Conservation (phyloP, 768 basidiomycete species). For the Scleroderma bovista region DNA sequence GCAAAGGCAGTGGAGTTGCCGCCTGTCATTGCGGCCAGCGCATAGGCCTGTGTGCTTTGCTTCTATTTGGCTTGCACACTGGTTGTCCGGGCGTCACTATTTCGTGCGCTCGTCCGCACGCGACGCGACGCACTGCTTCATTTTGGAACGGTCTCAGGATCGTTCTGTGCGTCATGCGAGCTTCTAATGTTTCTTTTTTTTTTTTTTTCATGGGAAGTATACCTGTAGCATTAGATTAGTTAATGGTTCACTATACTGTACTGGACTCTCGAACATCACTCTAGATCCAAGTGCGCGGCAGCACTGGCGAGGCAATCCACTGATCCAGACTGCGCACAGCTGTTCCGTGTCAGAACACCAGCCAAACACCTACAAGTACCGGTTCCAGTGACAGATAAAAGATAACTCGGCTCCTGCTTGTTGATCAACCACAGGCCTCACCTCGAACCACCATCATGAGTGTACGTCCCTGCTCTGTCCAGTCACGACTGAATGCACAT, state of each 20-base stretch:
- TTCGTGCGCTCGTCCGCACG: not conserved
- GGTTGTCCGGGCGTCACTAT: not conserved
- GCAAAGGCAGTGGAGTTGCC: conserved; percentile 22
- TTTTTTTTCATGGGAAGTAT: conserved; percentile 17
- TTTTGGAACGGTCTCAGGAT: too few species aligned
- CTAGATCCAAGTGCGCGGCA: too few species aligned
- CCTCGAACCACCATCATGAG: not conserved
- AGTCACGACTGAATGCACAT: not conserved
- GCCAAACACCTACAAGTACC: too few species aligned
- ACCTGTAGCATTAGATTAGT: conserved; percentile 31
- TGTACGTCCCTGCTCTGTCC: not conserved
- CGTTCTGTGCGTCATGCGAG: not conserved
- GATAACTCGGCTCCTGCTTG: not conserved
- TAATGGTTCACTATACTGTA: too few species aligned
- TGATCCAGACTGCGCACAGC: too few species aligned
- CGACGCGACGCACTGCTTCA: not conserved
- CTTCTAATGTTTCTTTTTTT: not conserved
- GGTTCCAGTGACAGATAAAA: too few species aligned
- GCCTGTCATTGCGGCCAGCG: conserved; percentile 32
- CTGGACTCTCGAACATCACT: too few species aligned
- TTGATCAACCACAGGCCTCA: not conserved
- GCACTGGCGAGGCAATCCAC: too few species aligned
- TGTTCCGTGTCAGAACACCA: too few species aligned
- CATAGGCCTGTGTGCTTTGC: conserved; percentile 14
- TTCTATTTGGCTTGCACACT: not conserved